phyloP scores from a whole-genome alignment of 2,329 filamentous ascomycete genomes.

The Orbilia javanica region DNA sequence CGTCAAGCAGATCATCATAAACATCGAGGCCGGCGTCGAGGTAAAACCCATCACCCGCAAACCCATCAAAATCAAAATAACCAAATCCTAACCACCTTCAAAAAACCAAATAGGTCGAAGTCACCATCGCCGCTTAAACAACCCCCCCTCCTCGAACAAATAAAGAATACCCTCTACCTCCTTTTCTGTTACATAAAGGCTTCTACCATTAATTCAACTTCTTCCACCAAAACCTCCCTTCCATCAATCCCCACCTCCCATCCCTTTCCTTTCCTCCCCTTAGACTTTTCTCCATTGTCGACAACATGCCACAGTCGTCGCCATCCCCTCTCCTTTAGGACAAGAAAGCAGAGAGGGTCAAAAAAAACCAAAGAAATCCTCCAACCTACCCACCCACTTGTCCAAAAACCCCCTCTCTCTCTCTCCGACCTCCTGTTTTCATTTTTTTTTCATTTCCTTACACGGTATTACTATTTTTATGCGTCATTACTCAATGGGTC shows the following conservation, averaged over 20 bases:
- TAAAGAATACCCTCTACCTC: conserved; percentile 29
- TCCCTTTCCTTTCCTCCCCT: background rate
- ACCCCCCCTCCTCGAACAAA: background rate
- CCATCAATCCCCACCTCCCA: background rate
- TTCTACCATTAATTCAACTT: conserved; percentile 34
- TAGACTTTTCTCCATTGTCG: conserved; percentile 1
- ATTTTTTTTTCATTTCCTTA: background rate
- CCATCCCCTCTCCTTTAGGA: background rate
- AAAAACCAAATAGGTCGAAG: conserved; percentile 73
- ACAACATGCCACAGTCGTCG: conserved; percentile 52
- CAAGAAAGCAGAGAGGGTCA: background rate
- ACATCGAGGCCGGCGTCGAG: conserved; percentile 93
- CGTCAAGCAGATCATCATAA: conserved; percentile 96
- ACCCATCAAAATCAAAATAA: background rate
- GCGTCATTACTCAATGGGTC: conserved; percentile 42
- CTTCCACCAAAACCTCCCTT: background rate
- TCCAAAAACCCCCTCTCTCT: conserved; percentile 10
- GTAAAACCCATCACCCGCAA: conserved; percentile 19
- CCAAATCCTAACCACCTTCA: background rate
- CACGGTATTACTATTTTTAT: conserved; percentile 29
- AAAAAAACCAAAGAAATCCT: too few species aligned
- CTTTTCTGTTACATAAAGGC: conserved; percentile 35
- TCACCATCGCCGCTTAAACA: conserved; percentile 86
- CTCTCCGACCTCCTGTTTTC: background rate
- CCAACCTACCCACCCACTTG: too few species aligned